phyloP scores from a whole-genome alignment of 805 yeast species.

The Barnettozyma wickerhamii region DNA sequence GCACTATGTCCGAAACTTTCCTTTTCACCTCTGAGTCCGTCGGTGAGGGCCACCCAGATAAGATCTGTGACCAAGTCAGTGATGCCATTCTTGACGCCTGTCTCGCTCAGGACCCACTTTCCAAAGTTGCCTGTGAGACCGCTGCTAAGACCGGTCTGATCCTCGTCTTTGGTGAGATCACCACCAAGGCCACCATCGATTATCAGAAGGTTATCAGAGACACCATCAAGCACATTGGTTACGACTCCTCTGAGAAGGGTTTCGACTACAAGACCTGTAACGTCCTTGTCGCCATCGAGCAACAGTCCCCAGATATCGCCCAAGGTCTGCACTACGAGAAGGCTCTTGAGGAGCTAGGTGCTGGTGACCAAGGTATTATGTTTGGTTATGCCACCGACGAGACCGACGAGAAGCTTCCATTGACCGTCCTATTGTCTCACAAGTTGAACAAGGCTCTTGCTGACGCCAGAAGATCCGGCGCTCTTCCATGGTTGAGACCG shows the following conservation, averaged over 20 bases:
- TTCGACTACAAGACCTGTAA: constrained; percentile 99
- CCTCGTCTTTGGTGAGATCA: constrained; percentile 98
- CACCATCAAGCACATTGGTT: constrained; percentile 97
- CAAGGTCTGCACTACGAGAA: constrained; percentile 98
- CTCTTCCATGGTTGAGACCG: constrained; percentile 96
- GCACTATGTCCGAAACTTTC: constrained; percentile 36
- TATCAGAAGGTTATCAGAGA: constrained; percentile 97
- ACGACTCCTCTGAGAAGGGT: constrained; percentile 93
- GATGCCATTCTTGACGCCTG: constrained; percentile 99
- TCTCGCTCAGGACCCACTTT: constrained; percentile 89
- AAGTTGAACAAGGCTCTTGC: constrained; percentile 96
- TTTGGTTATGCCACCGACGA: constrained; percentile 99
- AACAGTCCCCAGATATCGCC: constrained; percentile 98
- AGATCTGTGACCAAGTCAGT: constrained; percentile 97
- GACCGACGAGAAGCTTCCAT: constrained; percentile 95
- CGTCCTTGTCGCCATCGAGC: constrained; percentile 98
- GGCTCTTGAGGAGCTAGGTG: constrained; percentile 96
- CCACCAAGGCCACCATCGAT: constrained; percentile 93
- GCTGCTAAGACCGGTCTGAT: constrained; percentile 99
- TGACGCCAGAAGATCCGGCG: constrained; percentile 94
- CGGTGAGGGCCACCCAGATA: constrained; percentile 94
- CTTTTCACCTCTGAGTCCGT: constrained; percentile 84
- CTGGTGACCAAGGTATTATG: constrained; percentile 99
- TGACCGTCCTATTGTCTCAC: constrained; percentile 92
- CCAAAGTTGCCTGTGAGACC: constrained; percentile 99